These are phyloP conservation scores for Tricholoma matsutake DNA, from an alignment of 768 basidiomycete genomes.

Conservation along the genomic window DNA sequence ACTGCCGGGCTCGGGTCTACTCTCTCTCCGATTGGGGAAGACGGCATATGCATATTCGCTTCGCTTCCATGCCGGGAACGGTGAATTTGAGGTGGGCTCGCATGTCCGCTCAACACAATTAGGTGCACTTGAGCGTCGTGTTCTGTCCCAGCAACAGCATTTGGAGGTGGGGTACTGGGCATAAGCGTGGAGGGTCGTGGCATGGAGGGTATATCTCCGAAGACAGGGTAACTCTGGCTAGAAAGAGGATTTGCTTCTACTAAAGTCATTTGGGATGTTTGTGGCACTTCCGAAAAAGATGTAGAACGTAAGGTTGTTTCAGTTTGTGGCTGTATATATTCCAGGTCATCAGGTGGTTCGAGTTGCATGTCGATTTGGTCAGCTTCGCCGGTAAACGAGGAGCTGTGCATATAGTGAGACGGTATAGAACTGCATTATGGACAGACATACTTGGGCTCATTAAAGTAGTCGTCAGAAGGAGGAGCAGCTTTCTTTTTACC, in stretches of 20 bases:
- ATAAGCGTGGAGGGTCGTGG: background rate
- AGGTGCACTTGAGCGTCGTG: background rate
- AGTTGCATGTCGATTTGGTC: background rate
- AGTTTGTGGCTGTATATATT: background rate
- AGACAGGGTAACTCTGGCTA: background rate
- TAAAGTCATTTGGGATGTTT: conserved; percentile 15
- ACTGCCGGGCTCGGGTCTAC: background rate
- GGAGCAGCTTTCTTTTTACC: background rate
- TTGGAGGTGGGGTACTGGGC: background rate
- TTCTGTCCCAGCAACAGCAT: background rate
- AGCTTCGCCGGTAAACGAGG: background rate
- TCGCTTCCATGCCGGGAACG: background rate
- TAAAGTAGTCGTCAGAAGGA: background rate
- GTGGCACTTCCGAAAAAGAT: conserved; percentile 3
- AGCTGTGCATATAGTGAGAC: background rate
- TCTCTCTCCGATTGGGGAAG: background rate
- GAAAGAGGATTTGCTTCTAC: conserved; percentile 4
- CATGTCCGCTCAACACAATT: background rate
- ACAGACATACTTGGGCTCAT: background rate
- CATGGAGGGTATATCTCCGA: background rate
- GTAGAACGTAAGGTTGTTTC: background rate
- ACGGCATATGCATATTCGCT: background rate
- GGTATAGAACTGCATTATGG: background rate
- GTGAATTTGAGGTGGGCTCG: background rate
- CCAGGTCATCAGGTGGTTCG: background rate